phyloP scores from a whole-genome alignment of 257 asterid species.

The Solanum medicagineum region DNA sequence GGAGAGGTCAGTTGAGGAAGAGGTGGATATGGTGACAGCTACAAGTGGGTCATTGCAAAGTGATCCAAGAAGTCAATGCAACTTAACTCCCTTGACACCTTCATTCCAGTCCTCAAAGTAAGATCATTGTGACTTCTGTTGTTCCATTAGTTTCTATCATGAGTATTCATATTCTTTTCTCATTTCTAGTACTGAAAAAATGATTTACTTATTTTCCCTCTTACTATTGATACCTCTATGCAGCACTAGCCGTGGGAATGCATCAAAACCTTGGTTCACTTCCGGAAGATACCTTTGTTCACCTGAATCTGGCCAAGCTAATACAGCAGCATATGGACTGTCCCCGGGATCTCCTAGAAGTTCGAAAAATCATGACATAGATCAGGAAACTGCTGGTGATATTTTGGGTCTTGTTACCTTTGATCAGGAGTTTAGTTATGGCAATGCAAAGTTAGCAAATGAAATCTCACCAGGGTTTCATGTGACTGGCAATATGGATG shows the following conservation, averaged over 20 bases:
- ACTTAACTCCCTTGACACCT: conserved; percentile 55
- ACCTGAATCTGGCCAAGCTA: conserved; percentile 30
- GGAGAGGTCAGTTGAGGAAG: conserved; percentile 17
- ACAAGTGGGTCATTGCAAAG: conserved; percentile 13
- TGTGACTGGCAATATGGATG: conserved; percentile 8
- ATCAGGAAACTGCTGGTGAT: conserved; percentile 18
- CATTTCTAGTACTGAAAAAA: not conserved
- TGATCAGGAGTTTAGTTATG: conserved; percentile 19
- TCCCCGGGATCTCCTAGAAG: conserved; percentile 16
- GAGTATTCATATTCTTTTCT: not conserved
- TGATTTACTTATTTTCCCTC: not conserved
- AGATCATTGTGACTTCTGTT: conserved; percentile 5
- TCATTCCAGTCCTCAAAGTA: conserved; percentile 38
- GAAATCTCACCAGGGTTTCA: conserved; percentile 18
- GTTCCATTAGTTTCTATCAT: not conserved
- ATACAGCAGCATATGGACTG: conserved; percentile 9
- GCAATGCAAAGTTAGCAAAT: conserved; percentile 10
- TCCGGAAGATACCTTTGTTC: conserved; percentile 30
- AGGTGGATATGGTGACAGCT: conserved; percentile 11
- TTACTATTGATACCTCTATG: not conserved
- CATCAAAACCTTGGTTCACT: conserved; percentile 28
- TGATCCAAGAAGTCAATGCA: conserved; percentile 23
- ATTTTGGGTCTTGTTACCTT: conserved; percentile 21
- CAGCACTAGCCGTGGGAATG: conserved; percentile 26
- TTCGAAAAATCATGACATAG: conserved; percentile 14